Base-by-base conservation (phyloP, 441 rosid genomes). In the Croton laevigatus region DNA sequence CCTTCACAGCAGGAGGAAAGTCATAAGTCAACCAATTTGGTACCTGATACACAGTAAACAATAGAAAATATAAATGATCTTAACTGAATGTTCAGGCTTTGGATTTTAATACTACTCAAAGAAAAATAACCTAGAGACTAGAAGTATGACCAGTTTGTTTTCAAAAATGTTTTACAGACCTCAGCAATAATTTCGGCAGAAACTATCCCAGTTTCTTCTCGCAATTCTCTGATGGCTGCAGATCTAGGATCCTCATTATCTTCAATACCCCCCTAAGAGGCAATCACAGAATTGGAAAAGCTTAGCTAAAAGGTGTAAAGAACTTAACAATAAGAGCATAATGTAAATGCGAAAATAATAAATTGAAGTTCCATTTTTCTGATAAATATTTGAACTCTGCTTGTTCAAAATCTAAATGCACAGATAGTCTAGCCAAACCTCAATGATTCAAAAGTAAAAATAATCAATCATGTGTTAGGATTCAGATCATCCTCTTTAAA, bases 21-120 rank as follows among this genome's bases (percentile, higher is more conserved):
- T 94, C 98, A 76, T 82, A 86, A 59, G 97, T 91, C 80, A 94
- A 80, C 98, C 98, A 94, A 78, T 66, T 88, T 45, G 98, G 97
- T 36, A 89, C 94, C 98, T 94, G 86, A 68, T 37, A 55, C 19
- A 77, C 52, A 70, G 37, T 32, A 51, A 57, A 32, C 3, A 55
- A 53, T 27, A 27, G 49, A 60, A 11, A 46, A 17, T 34, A 69
- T 46, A 45, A 60, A 59, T 22, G 37, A 49, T 27, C 17, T 5
- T 59, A 59, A 6, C 44, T 2, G 44, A 40, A 40, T 1, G 44
- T 40, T 42, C 34, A 22, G 20, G 38, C 14, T 0, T 70, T 27
- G 23, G 19, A 61, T 0, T 52, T 67, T 40, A 55, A 40, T 3
- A 16, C 22, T 13, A 8, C 17, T 11, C 40, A 40, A 58, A 62